Percentiles rank a stretch among this genome's conserved stretches.
Conservation (phyloP, 225 moss, liverwort and hornwort genomes). For the Pleurozium schreberi region DNA sequence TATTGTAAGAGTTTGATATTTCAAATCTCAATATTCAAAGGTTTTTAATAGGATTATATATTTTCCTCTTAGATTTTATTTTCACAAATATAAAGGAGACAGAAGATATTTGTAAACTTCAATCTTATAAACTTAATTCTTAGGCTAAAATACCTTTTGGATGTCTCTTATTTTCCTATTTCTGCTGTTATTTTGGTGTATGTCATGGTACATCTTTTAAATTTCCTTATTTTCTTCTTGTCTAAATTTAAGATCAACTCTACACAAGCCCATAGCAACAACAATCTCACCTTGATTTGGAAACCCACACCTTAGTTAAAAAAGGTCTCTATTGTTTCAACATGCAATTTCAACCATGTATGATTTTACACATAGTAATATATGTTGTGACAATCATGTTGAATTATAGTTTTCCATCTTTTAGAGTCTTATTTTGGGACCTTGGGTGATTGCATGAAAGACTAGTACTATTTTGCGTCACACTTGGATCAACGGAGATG, state of each 20-base stretch:
- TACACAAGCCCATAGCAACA: background rate
- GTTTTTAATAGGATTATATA: background rate
- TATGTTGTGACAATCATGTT: background rate
- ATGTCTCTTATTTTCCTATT: background rate
- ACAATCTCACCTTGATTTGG: background rate
- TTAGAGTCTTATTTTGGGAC: too few species aligned
- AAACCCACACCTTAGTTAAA: too few species aligned
- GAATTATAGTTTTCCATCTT: too few species aligned
- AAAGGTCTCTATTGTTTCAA: background rate
- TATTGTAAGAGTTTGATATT: background rate
- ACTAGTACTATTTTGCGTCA: too few species aligned
- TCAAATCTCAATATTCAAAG: background rate
- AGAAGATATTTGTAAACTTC: background rate
- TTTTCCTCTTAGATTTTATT: background rate
- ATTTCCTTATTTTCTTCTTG: accelerated
- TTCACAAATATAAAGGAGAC: background rate
- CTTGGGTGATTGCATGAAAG: too few species aligned
- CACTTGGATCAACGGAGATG: too few species aligned
- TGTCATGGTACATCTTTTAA: background rate
- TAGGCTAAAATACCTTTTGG: background rate
- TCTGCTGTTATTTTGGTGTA: background rate
- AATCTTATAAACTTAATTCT: background rate
- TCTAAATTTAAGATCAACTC: too few species aligned
- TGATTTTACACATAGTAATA: background rate
- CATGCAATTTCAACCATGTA: background rate